A percentile compares a stretch with the other conserved stretches of the same genome.
phyloP scores from a whole-genome alignment of 73 alveolate species.

The Paramecium tetraurelia region DNA sequence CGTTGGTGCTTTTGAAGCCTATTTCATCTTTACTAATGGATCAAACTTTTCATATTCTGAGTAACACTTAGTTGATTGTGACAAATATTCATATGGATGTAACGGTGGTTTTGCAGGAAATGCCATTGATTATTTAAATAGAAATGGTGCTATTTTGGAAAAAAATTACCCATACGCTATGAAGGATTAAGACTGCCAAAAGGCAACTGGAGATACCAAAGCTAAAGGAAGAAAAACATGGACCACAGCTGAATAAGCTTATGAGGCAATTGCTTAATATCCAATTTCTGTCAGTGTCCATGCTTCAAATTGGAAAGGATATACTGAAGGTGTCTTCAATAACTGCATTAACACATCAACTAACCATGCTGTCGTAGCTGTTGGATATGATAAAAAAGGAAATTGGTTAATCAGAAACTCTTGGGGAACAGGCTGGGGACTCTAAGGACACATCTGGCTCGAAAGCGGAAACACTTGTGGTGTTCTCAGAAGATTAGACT shows the following conservation, averaged over 20 bases:
- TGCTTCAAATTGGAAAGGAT: constrained; percentile 69
- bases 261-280: constrained; percentile 51
- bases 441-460: constrained; percentile 83
- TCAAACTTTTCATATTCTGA: neutral
- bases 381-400: constrained; percentile 67
- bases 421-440: constrained; percentile 96
- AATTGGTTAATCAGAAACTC: constrained; percentile 89
- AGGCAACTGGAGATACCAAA: neutral
- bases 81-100: constrained; percentile 61
- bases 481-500: constrained; percentile 49
- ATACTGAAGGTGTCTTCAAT: constrained; percentile 48
- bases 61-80: constrained; percentile 57
- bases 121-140: constrained; percentile 63
- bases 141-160: constrained; percentile 56
- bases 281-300: constrained; percentile 72
- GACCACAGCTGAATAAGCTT: neutral
- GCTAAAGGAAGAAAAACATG: neutral
- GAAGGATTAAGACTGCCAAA: constrained; percentile 45
- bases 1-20: constrained; percentile 69
- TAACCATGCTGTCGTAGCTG: constrained; percentile 78
- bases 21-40: neutral
- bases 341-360: constrained; percentile 59
- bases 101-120: constrained; percentile 73
- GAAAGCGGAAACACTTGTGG: constrained; percentile 67
- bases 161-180: constrained; percentile 70